Evolutionary conservation across 768 basidiomycete species (phyloP).

Genomic region (Tylopilus intermedius): DNA sequence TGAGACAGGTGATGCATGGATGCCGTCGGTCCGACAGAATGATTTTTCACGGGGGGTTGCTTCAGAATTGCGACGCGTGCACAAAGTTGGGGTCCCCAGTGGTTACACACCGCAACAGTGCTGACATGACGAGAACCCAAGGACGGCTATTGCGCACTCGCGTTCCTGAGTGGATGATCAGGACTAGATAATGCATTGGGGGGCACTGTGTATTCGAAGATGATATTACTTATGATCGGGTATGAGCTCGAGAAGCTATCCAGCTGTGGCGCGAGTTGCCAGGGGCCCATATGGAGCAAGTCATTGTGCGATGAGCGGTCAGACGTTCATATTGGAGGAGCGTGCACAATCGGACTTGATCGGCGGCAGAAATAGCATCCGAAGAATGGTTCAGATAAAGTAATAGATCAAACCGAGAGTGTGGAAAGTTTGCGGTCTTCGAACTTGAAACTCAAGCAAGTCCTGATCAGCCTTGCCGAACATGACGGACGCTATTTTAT

Average conservation of each 20-base stretch:
- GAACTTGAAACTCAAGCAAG: conserved; percentile 28
- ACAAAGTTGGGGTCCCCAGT: background rate
- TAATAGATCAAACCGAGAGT: conserved; percentile 26
- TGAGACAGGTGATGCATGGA: conserved; percentile 12
- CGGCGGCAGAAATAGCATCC: conserved; percentile 29
- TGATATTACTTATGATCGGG: background rate
- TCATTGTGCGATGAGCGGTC: conserved; percentile 8
- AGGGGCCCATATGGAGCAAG: conserved; percentile 10
- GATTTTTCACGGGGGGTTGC: conserved; percentile 6
- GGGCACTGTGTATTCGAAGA: background rate
- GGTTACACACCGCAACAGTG: background rate
- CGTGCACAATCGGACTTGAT: conserved; percentile 31
- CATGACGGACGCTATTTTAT: conserved; percentile 22
- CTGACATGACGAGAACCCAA: conserved; percentile 2
- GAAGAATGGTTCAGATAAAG: conserved; percentile 26
- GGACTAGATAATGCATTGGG: background rate
- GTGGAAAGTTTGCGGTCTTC: conserved; percentile 28
- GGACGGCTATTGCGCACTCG: background rate
- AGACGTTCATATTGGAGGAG: conserved; percentile 13
- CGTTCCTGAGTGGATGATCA: conserved; percentile 16
- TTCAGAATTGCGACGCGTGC: background rate
- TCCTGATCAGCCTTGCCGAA: conserved; percentile 30
- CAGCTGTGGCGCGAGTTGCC: conserved; percentile 14
- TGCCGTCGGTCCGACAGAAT: conserved; percentile 7
- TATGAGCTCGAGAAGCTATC: conserved; percentile 6